A percentile compares a stretch with the other conserved stretches of the same genome.
phyloP scores from a whole-genome alignment of 495 filamentous ascomycete genomes.

The Penicillium odoratum region DNA sequence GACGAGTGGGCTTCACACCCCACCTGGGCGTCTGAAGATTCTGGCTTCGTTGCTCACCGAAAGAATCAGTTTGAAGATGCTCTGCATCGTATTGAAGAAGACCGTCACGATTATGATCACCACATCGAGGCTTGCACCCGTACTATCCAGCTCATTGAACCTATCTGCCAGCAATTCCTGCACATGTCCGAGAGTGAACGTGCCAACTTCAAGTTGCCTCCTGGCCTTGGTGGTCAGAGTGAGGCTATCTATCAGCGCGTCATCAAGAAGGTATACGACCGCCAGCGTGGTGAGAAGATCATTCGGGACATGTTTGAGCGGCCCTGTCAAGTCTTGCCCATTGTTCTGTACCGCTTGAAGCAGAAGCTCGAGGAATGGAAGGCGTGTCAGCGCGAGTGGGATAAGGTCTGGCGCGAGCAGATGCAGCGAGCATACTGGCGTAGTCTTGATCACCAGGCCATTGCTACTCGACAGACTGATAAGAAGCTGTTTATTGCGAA shows the following conservation, averaged over 20 bases:
- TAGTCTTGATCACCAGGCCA: conserved; percentile 93
- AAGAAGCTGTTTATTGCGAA: conserved; percentile 89
- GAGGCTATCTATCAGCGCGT: conserved; percentile 94
- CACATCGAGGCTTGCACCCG: conserved; percentile 92
- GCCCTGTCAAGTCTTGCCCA: conserved; percentile 79
- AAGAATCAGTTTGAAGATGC: conserved; percentile 94
- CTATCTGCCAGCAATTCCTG: conserved; percentile 84
- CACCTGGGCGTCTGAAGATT: conserved; percentile 98
- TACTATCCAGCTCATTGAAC: conserved; percentile 92
- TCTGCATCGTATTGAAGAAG: conserved; percentile 94
- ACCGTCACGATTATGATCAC: conserved; percentile 97
- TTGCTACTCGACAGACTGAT: conserved; percentile 77
- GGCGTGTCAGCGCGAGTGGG: conserved; percentile 94
- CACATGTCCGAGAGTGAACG: conserved; percentile 71
- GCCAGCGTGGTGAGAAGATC: conserved; percentile 76
- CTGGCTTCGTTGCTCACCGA: conserved; percentile 94
- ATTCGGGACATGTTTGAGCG: conserved; percentile 77
- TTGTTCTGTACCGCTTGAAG: conserved; percentile 84
- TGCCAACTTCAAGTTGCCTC: conserved; percentile 69
- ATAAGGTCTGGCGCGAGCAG: conserved; percentile 96
- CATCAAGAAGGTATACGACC: conserved; percentile 97
- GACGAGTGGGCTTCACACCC: conserved; percentile 99
- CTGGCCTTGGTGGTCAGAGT: conserved; percentile 87
- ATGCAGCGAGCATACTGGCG: conserved; percentile 90
- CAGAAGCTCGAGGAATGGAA: conserved; percentile 97